phyloP scores from a whole-genome alignment of 2,329 filamentous ascomycete genomes.

The Paecilomyces fulvus region DNA sequence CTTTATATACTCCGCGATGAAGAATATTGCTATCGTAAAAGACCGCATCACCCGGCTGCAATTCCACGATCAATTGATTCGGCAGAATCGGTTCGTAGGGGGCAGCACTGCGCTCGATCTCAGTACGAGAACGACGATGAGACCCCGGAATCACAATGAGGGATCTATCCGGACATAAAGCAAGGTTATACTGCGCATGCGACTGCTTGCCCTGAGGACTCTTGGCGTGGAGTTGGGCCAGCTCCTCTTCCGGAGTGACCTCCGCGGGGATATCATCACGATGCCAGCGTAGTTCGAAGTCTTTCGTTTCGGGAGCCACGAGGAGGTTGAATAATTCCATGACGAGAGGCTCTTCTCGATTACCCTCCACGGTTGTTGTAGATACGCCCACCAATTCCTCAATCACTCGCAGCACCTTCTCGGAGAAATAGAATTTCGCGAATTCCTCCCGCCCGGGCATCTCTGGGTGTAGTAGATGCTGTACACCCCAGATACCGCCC shows the following conservation, averaged over 20 bases:
- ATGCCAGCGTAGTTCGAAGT: constrained; percentile 77
- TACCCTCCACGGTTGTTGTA: constrained; percentile 19
- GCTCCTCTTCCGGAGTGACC: constrained; percentile 59
- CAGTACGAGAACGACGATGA: constrained; percentile 63
- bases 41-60: constrained; percentile 67
- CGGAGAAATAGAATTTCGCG: constrained; percentile 62
- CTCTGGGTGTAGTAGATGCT: constrained; percentile 70
- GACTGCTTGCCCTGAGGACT: constrained; percentile 42
- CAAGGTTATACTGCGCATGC: constrained; percentile 83
- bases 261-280: constrained; percentile 69
- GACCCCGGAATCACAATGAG: constrained; percentile 71
- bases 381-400: constrained; percentile 51
- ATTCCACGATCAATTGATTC: constrained; percentile 55
- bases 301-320: constrained; percentile 56
- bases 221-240: constrained; percentile 47
- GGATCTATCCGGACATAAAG: constrained; percentile 65
- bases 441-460: constrained; percentile 57
- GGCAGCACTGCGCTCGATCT: constrained; percentile 57
- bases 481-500: constrained; percentile 78
- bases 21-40: constrained; percentile 91
- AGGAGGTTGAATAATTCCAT: constrained; percentile 88
- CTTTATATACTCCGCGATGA: constrained; percentile 36
- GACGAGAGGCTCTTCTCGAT: constrained; percentile 56
- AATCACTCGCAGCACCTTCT: constrained; percentile 54
- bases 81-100: constrained; percentile 56